A percentile compares a stretch with the other conserved stretches of the same genome.
phyloP scores from a whole-genome alignment of 192 early-diverging fungal genomes.

The Linnemannia schmuckeri region DNA sequence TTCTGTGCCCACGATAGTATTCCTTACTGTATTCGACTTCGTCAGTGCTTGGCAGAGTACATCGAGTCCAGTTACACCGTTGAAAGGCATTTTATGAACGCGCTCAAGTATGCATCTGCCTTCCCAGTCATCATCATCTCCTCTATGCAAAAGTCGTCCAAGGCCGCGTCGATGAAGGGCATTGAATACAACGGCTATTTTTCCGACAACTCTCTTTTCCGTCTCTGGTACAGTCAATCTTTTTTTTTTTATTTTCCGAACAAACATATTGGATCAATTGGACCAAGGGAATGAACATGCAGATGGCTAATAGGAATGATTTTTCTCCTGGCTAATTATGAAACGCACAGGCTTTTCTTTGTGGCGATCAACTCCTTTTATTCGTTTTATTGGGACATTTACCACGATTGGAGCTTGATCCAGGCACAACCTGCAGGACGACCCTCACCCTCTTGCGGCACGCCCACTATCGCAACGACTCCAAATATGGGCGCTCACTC shows the following conservation, averaged over 20 bases:
- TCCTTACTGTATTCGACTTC: slow-evolving; percentile 83
- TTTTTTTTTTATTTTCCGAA: slow-evolving; percentile 25
- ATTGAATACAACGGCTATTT: slow-evolving; percentile 31
- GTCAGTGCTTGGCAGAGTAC: slow-evolving; percentile 86
- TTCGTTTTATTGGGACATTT: slow-evolving; percentile 97
- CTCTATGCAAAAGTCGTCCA: slow-evolving; percentile 61
- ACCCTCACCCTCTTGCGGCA: slow-evolving; percentile 40
- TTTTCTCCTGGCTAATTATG: not conserved
- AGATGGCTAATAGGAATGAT: not conserved
- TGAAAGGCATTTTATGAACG: slow-evolving; percentile 89
- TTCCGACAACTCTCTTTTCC: slow-evolving; percentile 48
- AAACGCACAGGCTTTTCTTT: slow-evolving; percentile 62
- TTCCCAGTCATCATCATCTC: slow-evolving; percentile 80
- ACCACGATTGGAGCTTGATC: slow-evolving; percentile 88
- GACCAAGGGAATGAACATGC: not conserved
- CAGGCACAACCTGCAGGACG: slow-evolving; percentile 52
- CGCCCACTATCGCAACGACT: slow-evolving; percentile 1
- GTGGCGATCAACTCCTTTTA: slow-evolving; percentile 91
- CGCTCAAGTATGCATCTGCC: slow-evolving; percentile 90
- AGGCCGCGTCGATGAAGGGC: slow-evolving; percentile 38
- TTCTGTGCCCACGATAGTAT: slow-evolving; percentile 62
- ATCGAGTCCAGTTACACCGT: slow-evolving; percentile 62
- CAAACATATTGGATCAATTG: not conserved
- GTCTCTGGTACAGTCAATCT: slow-evolving; percentile 45
- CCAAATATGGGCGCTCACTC: slow-evolving; percentile 31